Base-by-base conservation (phyloP, 164 flowering plant species). In the Nymphaea thermarum region DNA sequence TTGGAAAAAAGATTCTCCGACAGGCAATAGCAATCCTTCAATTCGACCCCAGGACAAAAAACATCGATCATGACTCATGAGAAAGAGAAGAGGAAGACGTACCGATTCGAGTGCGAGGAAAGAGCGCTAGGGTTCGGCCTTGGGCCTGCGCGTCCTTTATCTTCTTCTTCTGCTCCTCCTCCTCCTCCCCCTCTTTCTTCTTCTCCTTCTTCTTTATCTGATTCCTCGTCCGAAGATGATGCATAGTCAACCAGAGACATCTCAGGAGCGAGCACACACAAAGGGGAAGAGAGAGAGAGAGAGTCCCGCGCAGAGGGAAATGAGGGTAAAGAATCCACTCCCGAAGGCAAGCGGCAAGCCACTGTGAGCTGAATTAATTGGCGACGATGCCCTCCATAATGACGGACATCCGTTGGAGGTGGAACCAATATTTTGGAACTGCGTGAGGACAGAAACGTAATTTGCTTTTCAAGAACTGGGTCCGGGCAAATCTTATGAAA, bases 211-310 rank as follows among this genome's bases (percentile, higher is more conserved):
- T 70, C 78, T 44, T 65, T 60, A 2, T 62, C 78, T 64, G 63
- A 4, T n/a, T 74, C 83, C 64, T 80, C 84, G 45, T 77, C 83
- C 11, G 82, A 78, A 55, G 87, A 83, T 17, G 85, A 81, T 59
- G 81, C 85, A 70, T 87, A 87, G 74, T 87, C 92, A 43, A 85
- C 93, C 71, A 84, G 80, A 47, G 86, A 81, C 92, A 85, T 85
- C 65, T 75, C 43, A 15, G 18, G 17, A 60, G 62, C 17, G 4
- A 25, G 16, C 18, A n/a, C 62, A 2, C 18, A 60, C 36, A 25
- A 25, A 10, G 8, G 15, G 15, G 65, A 63, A 62, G 17, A 36
- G 42, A 36, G 41, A 6, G 42, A 57, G 16, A 57, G 60, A 6
- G 42, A 3, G 7, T 8, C 7, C 36, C 17, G 42, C 3, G 36